Percentiles rank a stretch among this genome's conserved stretches.
These are phyloP conservation scores for Huntiella bhutanensis DNA, from an alignment of 2,329 filamentous ascomycete genomes.

Conservation along the genomic window DNA sequence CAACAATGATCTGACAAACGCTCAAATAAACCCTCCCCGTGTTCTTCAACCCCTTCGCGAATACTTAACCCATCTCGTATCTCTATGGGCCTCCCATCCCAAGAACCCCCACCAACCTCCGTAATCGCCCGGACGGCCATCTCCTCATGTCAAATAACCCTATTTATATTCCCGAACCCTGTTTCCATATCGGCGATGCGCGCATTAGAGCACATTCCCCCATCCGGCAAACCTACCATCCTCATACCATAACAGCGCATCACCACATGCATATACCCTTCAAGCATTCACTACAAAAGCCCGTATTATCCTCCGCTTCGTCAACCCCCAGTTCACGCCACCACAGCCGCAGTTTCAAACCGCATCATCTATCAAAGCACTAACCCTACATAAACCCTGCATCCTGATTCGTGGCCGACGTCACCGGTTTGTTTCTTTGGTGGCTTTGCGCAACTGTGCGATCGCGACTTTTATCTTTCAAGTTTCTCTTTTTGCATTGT, in stretches of 20 bases:
- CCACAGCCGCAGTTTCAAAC: not conserved
- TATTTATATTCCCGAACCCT: not conserved
- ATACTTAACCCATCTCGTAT: not conserved
- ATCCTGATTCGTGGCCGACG: no score
- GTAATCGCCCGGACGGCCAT: not conserved
- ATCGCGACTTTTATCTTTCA: not conserved
- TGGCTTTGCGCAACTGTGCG: not conserved
- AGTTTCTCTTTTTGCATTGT: not conserved
- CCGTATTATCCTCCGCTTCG: not conserved
- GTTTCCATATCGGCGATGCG: not conserved
- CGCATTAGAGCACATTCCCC: slow-evolving; percentile 8
- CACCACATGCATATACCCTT: not conserved
- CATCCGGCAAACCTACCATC: not conserved
- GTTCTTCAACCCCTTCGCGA: not conserved
- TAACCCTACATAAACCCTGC: no score
- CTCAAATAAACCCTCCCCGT: not conserved
- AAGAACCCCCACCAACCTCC: not conserved
- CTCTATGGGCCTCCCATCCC: not conserved
- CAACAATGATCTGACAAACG: not conserved
- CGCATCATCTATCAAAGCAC: no score
- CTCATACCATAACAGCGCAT: not conserved
- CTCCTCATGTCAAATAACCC: not conserved
- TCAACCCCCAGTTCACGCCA: not conserved
- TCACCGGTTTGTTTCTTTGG: no score
- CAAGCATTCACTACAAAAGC: not conserved